A percentile compares a stretch with the other conserved stretches of the same genome.
phyloP scores from a whole-genome alignment of 1,139 yeast species.

The Lodderomyces metapsilosis region DNA sequence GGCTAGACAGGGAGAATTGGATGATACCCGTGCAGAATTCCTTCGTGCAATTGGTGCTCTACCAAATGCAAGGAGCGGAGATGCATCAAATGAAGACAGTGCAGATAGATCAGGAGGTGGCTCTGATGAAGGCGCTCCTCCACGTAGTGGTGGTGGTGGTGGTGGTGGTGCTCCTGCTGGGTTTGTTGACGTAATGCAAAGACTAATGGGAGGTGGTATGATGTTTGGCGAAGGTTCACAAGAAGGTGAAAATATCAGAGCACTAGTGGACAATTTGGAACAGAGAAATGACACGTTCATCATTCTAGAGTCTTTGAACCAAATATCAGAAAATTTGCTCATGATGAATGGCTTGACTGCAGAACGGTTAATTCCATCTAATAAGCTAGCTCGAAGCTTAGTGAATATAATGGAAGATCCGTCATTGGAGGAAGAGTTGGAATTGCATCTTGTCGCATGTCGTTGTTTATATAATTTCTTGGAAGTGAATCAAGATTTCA shows the following conservation, averaged over 20 bases:
- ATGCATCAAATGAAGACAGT: constrained; percentile 8
- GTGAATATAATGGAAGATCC: constrained; percentile 62
- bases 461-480: constrained; percentile 80
- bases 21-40: constrained; percentile 27
- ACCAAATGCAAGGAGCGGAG: constrained; percentile 14
- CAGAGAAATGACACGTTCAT: constrained; percentile 48
- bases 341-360: constrained; percentile 69
- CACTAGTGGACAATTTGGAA: constrained; percentile 40
- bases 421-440: constrained; percentile 61
- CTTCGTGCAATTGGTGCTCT: constrained; percentile 28
- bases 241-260: constrained; percentile 33
- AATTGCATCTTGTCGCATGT: constrained; percentile 79
- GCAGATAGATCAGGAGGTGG: constrained; percentile 3
- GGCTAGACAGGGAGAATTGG: constrained; percentile 21
- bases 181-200: constrained; percentile 37
- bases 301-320: constrained; percentile 58
- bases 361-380: constrained; percentile 65
- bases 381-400: constrained; percentile 53
- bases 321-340: constrained; percentile 58
- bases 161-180: constrained; percentile 15
- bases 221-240: constrained; percentile 34
- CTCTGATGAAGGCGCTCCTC: neutral
- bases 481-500: constrained; percentile 71
- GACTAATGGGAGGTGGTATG: constrained; percentile 37
- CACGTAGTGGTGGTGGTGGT: neutral